Base-by-base conservation (phyloP, 192 early-diverging fungal genomes). In the Podila epigama region DNA sequence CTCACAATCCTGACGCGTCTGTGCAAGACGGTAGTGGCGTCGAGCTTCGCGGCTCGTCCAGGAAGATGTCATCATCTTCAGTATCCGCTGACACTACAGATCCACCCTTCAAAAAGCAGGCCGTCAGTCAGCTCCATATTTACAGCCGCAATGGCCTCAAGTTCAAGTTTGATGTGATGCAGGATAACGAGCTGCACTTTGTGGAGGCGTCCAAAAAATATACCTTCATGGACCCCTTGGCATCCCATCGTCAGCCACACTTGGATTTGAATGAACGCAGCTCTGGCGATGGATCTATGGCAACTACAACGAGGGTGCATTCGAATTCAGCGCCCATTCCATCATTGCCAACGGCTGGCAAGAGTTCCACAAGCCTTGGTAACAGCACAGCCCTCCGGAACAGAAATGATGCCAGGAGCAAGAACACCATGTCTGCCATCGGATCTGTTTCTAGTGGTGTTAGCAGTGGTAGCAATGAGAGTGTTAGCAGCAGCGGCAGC, bases 81-180 rank as follows among this genome's bases (percentile, higher is more conserved):
- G 25, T 22, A 22, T 22, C 4, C 20, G n/a, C n/a, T 18, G 63
- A 66, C 10, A 34, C 40, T 15, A 28, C 33, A 18, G 63, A 60
- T 5, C 52, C 25, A 2, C 58, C 52, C 39, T 77, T 77, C 61
- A 77, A 77, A 51, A 77, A 77, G 37, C 60, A 58, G 28, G 73
- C 73, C 8, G 51, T 68, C 3, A 27, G 37, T 28, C 73, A 77
- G 28, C 48, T 77, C 0, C 73, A 77, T 56, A 77, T 77, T 41
- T 77, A 77, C 29, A 77, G 73, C 35, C 66, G 66, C 7, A 77
- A 77, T 18, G 73, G 73, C 36, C 73, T 77, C 66, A 77, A 77
- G 66, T 77, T 77, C 66, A 77, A 77, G 56, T 77, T 77, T 68
- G 73, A 77, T 64, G 73, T 77, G 3, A 77, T 77, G 73, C 60